Evolutionary conservation across 2,329 filamentous ascomycete species (phyloP).

Genomic region (Fusarium phyllophilum): DNA sequence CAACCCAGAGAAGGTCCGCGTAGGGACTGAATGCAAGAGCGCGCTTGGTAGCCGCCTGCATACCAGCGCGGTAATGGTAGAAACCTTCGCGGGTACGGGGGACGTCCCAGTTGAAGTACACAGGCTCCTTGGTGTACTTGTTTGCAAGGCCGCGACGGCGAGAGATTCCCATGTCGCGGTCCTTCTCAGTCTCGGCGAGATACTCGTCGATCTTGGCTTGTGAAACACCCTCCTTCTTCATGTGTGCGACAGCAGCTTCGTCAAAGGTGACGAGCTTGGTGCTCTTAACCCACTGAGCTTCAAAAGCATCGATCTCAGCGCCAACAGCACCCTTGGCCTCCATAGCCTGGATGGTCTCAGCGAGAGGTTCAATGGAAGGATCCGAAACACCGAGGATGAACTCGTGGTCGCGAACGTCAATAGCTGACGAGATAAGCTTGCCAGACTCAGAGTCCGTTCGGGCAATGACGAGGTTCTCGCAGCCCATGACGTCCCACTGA

Average conservation of each 20-base stretch:
- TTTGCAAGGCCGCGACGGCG: conserved; percentile 79
- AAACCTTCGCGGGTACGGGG: conserved; percentile 93
- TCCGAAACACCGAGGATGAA: conserved; percentile 92
- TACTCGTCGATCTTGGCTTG: conserved; percentile 75
- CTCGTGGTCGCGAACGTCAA: conserved; percentile 95
- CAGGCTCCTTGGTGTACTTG: conserved; percentile 71
- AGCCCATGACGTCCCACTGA: conserved; percentile 98
- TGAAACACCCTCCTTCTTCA: conserved; percentile 72
- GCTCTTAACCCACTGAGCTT: conserved; percentile 87
- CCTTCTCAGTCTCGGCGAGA: conserved; percentile 66
- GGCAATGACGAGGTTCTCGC: conserved; percentile 93
- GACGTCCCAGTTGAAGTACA: conserved; percentile 90
- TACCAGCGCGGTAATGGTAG: conserved; percentile 89
- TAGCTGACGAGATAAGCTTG: conserved; percentile 86
- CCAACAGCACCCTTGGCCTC: conserved; percentile 81
- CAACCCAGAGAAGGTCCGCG: conserved; percentile 95
- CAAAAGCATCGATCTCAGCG: conserved; percentile 84
- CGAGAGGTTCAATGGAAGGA: conserved; percentile 77
- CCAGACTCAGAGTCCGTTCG: conserved; percentile 96
- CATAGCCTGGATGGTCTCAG: conserved; percentile 91
- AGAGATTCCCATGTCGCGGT: conserved; percentile 81
- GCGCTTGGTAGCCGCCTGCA: conserved; percentile 89
- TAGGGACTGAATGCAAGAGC: conserved; percentile 91
- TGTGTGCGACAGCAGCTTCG: conserved; percentile 83
- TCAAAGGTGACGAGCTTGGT: conserved; percentile 91